Evolutionary conservation across 2,329 filamentous ascomycete species (phyloP), one percentile per base, ranked within the genome.

Genomic region (Verticillium tricorpus): DNA sequence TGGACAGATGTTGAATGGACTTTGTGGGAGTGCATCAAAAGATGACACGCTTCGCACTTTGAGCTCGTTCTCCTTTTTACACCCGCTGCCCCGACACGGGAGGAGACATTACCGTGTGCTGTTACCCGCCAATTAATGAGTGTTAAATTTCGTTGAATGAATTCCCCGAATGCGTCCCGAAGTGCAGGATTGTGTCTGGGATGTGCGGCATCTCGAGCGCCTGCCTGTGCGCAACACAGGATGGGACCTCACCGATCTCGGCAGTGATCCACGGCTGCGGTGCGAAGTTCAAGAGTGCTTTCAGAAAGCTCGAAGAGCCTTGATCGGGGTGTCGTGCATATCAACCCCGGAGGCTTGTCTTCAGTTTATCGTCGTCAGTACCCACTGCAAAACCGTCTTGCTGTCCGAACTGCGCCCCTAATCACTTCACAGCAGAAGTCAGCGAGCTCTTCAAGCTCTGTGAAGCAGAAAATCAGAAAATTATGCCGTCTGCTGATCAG

Each of bases 21-120:
- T 28, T 31, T 64, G 50, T 64, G 63, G 61, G 57, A 63, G 55
- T 40, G 28, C 17, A 61, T 66, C 50, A 66, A 45, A 64, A 64
- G 59, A 63, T 64, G 55, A 66, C 64, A 40, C 54, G 61, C 40
- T 56, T 63, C 59, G 19, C 39, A 62, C 45, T 66, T 66, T 39
- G 62, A 64, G 59, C 61, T 66, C 57, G 61, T 64, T 58, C 61
- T 66, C 35, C 64, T 61, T 45, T 64, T 60, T 45, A 61, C 64
- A 40, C 63, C 64, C 39, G 64, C 61, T 35, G 61, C 32, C 57
- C 59, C 59, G 25, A 63, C 63, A 28, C 61, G 19, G 50, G 61
- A 66, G 61, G 63, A 64, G 57, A 63, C 59, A 32, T 56, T 66
- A 22, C 64, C 63, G 54, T 66, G 64, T 60, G 63, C 62, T 50